These are phyloP conservation scores for Cucurbita maxima DNA, from an alignment of 306 rosid species.

Conservation along the genomic window DNA sequence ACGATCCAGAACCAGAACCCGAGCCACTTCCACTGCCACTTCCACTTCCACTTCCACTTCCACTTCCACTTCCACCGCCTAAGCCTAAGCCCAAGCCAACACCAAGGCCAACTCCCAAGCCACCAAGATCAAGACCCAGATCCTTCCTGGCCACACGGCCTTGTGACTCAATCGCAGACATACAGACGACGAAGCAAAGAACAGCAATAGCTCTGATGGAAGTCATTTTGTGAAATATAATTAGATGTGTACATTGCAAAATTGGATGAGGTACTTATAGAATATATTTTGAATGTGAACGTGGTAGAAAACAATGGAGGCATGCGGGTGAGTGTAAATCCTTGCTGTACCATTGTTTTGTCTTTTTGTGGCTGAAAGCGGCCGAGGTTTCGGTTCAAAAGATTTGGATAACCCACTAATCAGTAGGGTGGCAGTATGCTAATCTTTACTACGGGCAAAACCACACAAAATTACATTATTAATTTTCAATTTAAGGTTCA, in stretches of 20 bases:
- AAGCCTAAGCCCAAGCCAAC: constrained; percentile 20
- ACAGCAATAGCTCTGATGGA: not conserved
- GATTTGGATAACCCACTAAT: not conserved
- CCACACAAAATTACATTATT: too few relatives aligned
- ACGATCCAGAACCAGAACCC: constrained; percentile 28
- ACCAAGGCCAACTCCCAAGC: constrained; percentile 41
- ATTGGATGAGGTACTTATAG: not conserved
- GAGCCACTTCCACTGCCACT: constrained; percentile 27
- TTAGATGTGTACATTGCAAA: not conserved
- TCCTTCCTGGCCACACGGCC: constrained; percentile 43
- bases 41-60: constrained; percentile 14
- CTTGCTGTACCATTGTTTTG: not conserved
- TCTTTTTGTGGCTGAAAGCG: not conserved
- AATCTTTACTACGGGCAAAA: too few relatives aligned
- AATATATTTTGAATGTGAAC: not conserved
- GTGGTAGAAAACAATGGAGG: not conserved
- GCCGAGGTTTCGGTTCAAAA: not conserved
- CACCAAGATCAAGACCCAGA: constrained; percentile 52
- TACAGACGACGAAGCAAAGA: not conserved
- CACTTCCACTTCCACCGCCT: constrained; percentile 28
- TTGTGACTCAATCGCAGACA: constrained; percentile 13
- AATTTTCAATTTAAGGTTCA: too few relatives aligned
- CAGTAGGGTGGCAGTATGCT: too few relatives aligned
- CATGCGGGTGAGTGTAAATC: not conserved
- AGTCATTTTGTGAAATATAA: not conserved